Percentiles rank a stretch among this genome's conserved stretches.
These are phyloP conservation scores for Wallacemonas sp. DNA, from an alignment of 208 protist genomes.

Conservation along the genomic window DNA sequence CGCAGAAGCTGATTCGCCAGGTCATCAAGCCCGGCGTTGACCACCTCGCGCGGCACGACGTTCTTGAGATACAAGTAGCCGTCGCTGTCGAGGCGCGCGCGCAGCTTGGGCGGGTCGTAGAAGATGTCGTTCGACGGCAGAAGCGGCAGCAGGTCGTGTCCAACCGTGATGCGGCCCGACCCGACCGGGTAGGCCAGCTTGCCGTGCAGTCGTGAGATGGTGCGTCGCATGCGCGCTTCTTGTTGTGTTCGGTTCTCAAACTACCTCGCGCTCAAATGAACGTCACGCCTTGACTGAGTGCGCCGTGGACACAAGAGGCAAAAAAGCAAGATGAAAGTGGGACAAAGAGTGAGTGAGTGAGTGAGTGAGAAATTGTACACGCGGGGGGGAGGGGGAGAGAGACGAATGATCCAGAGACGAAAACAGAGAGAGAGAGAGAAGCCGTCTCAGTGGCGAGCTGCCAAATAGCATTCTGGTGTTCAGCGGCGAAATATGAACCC, in stretches of 20 bases:
- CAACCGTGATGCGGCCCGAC: constrained; percentile 47
- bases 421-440: no score
- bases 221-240: constrained; percentile 33
- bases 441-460: no score
- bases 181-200: constrained; percentile 68
- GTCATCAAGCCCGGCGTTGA: constrained; percentile 60
- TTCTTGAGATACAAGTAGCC: constrained; percentile 90
- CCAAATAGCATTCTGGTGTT: no score
- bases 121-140: constrained; percentile 87
- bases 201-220: constrained; percentile 47
- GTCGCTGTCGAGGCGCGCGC: constrained; percentile 75
- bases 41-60: constrained; percentile 60
- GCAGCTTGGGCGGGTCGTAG: constrained; percentile 82
- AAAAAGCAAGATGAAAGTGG: no score
- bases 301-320: no score
- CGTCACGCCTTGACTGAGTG: no score
- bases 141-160: constrained; percentile 63
- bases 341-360: neutral
- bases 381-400: neutral
- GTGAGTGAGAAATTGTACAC: neutral
- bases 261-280: no score
- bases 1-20: constrained; percentile 61
- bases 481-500: no score
- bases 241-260: neutral
- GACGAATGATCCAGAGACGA: neutral